Conservation (phyloP, 169 alveolate species). For the Plasmodium vivax region DNA sequence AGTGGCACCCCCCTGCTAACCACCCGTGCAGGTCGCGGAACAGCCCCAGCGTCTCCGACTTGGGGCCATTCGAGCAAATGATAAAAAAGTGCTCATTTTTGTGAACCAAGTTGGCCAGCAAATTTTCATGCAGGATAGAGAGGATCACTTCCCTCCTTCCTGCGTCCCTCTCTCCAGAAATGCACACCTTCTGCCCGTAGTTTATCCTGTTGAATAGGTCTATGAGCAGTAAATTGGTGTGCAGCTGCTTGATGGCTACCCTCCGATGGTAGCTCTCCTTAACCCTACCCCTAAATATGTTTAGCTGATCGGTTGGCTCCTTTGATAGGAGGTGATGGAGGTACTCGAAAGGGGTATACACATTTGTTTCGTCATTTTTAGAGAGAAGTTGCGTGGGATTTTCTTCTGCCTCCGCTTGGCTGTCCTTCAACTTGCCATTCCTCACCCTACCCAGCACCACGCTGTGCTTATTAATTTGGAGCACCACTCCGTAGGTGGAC, state of each 20-base stretch:
- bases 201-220: conserved; percentile 37
- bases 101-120: conserved; percentile 20
- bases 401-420: not conserved
- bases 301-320: not conserved
- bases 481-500: conserved; percentile 25
- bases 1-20: not conserved
- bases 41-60: conserved; percentile 17
- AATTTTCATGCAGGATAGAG: conserved; percentile 42
- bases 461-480: conserved; percentile 37
- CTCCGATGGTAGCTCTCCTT: conserved; percentile 15
- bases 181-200: conserved; percentile 52
- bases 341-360: conserved; percentile 54
- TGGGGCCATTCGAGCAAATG: conserved; percentile 39
- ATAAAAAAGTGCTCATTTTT: conserved; percentile 58
- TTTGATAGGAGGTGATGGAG: conserved; percentile 1
- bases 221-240: conserved; percentile 5
- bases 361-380: conserved; percentile 1
- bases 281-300: conserved; percentile 2
- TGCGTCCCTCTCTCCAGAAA: conserved; percentile 4
- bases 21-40: conserved; percentile 8
- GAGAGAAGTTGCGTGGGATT: not conserved
- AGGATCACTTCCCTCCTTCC: conserved; percentile 8
- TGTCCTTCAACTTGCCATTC: not conserved
- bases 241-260: conserved; percentile 18
- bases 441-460: conserved; percentile 28